Percentiles rank a stretch among this genome's conserved stretches.
Conservation (phyloP, 768 basidiomycete species). For the Tricholoma matsutake region DNA sequence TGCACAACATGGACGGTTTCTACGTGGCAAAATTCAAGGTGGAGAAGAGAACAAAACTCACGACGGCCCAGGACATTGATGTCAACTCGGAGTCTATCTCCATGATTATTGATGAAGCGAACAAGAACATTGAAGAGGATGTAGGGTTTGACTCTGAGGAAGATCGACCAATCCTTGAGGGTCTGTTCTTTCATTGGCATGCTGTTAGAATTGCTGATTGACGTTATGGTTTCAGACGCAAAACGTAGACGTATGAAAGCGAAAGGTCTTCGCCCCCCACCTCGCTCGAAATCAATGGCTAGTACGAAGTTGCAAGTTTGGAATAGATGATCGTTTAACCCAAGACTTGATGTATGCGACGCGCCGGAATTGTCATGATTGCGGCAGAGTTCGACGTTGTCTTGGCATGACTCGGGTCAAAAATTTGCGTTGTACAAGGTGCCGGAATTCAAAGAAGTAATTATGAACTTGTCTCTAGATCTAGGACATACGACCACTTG, state of each 20-base stretch:
- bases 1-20: conserved; percentile 99
- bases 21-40: conserved; percentile 98
- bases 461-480: too few relatives aligned
- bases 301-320: neutral
- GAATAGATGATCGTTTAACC: neutral
- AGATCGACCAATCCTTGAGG: conserved; percentile 75
- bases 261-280: conserved; percentile 66
- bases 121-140: conserved; percentile 37
- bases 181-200: conserved; percentile 41
- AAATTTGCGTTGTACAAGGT: too few relatives aligned
- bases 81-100: conserved; percentile 13
- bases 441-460: too few relatives aligned
- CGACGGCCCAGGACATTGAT: conserved; percentile 23
- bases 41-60: conserved; percentile 64
- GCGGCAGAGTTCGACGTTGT: too few relatives aligned
- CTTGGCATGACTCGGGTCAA: too few relatives aligned
- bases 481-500: too few relatives aligned
- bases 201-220: conserved; percentile 13
- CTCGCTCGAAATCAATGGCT: conserved; percentile 36
- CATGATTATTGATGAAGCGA: conserved; percentile 27
- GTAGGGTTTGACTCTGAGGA: conserved; percentile 70
- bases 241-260: conserved; percentile 76
- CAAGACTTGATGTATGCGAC: too few relatives aligned
- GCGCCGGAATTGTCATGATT: neutral
- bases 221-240: conserved; percentile 44